Conservation (phyloP, 805 yeast genomes). For the Nakazawaea anatomiae region DNA sequence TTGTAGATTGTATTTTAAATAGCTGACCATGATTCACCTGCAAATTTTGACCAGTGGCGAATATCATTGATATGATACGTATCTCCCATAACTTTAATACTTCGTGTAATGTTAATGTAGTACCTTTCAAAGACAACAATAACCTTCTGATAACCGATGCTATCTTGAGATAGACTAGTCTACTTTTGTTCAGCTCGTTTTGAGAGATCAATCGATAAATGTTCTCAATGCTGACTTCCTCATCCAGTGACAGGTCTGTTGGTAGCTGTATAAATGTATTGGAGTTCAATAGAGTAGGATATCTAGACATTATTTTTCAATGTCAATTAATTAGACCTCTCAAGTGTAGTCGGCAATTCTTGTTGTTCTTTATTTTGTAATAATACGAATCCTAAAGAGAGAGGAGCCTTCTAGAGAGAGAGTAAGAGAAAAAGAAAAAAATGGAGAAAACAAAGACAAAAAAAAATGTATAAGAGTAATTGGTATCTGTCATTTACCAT, state of each 20-base stretch:
- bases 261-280: conserved; percentile 21
- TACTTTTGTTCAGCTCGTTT: neutral
- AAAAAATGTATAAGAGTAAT: no score
- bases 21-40: conserved; percentile 14
- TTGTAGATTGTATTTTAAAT: conserved; percentile 21
- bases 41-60: conserved; percentile 13
- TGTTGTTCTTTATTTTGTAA: no score
- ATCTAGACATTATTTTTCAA: conserved; percentile 10
- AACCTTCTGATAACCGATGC: conserved; percentile 1
- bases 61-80: conserved; percentile 18
- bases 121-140: conserved; percentile 22
- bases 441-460: no score
- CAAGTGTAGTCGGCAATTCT: no score
- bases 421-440: no score
- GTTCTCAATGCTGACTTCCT: conserved; percentile 1
- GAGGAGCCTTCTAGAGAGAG: no score
- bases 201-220: neutral
- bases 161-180: neutral
- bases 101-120: conserved; percentile 39
- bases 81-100: conserved; percentile 39
- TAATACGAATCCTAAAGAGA: no score
- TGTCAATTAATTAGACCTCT: no score
- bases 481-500: no score
- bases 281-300: conserved; percentile 19
- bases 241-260: conserved; percentile 1